Evolutionary conservation across 202 grass and related monocot species (phyloP), one percentile per base, ranked within the genome.

Genomic region (Dendrocalamus latiflorus): DNA sequence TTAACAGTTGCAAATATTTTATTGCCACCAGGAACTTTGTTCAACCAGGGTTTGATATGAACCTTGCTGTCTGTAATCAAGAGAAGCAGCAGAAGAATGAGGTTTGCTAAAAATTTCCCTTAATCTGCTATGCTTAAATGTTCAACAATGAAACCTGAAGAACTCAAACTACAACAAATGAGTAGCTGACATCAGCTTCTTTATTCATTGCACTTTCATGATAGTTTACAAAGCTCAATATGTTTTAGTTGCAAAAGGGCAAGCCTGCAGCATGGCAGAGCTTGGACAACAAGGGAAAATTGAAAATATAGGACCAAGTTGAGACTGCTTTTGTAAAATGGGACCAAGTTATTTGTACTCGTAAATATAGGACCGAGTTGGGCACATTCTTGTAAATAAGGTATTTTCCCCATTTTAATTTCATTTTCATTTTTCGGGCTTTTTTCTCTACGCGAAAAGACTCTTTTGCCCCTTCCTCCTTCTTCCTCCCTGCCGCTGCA

Each of bases 11-110:
- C 33, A 64, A 34, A 71, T 85, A 81, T 69, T 77, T 78, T 75
- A 72, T 86, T 84, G 63, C 37, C 67, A 74, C 42, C 91, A 99
- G 96, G 96, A 99, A 85, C 53, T 79, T 90, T 91, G 84, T 92
- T 77, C 93, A 92, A 85, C 79, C 90, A 82, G 96, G 92, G 79
- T 99, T 96, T 82, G 96, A 99, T 85, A 92, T 86, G 89, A 96
- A 87, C 24, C 64, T 92, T 79, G 93, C 96, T 74, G 91, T 91
- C 50, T 96, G 91, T 81, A 92, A 94, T 77, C 89, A 98, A 63
- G 93, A 95, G 66, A 95, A 95, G 89, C 92, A 96, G 84, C 96
- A 99, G 71, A 89, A 78, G 72, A 91, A 76, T 43, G 93, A 96
- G 96, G 96, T 94, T 87, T 80, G 95, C 65, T 44, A 33, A 49